Percentiles rank a stretch among this genome's conserved stretches.
phyloP scores from a whole-genome alignment of 1,139 yeast genomes.

The Kodamaea derodonti region DNA sequence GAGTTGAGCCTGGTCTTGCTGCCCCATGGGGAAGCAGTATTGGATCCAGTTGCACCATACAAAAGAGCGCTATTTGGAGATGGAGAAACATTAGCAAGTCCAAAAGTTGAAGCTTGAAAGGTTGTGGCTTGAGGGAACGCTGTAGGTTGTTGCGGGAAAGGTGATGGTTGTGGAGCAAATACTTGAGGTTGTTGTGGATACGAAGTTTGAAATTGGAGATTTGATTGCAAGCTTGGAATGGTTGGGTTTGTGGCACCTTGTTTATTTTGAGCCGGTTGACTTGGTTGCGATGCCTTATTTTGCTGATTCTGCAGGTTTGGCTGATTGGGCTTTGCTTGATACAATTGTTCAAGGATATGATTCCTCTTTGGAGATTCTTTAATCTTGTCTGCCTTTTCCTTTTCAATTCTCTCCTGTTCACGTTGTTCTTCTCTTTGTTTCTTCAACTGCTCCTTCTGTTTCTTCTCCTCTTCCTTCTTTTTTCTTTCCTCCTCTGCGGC shows the following conservation, averaged over 20 bases:
- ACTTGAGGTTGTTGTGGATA: neutral
- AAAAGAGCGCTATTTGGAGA: conserved; percentile 7
- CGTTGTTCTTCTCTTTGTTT: conserved; percentile 40
- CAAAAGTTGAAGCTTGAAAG: neutral
- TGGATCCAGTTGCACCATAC: neutral
- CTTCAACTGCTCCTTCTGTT: conserved; percentile 37
- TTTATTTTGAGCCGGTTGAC: neutral
- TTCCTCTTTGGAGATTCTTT: conserved; percentile 22
- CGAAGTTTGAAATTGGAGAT: neutral
- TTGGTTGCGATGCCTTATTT: neutral
- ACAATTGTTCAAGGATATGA: conserved; percentile 32
- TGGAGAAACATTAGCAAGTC: conserved; percentile 10
- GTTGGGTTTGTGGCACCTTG: no score
- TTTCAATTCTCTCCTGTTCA: conserved; percentile 17
- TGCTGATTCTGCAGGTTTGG: neutral
- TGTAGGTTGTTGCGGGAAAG: neutral
- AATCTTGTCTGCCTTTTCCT: conserved; percentile 19
- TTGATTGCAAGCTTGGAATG: conserved; percentile 1
- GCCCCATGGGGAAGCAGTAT: conserved; percentile 14
- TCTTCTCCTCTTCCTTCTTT: conserved; percentile 45
- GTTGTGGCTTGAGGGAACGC: neutral
- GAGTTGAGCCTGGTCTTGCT: conserved; percentile 13
- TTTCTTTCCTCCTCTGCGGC: conserved; percentile 40
- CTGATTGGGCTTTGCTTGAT: conserved; percentile 33
- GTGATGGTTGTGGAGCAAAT: neutral